A percentile compares a stretch with the other conserved stretches of the same genome.
These are phyloP conservation scores for Fusarium sulawesiense DNA, from an alignment of 2,329 filamentous ascomycete genomes.

Conservation along the genomic window DNA sequence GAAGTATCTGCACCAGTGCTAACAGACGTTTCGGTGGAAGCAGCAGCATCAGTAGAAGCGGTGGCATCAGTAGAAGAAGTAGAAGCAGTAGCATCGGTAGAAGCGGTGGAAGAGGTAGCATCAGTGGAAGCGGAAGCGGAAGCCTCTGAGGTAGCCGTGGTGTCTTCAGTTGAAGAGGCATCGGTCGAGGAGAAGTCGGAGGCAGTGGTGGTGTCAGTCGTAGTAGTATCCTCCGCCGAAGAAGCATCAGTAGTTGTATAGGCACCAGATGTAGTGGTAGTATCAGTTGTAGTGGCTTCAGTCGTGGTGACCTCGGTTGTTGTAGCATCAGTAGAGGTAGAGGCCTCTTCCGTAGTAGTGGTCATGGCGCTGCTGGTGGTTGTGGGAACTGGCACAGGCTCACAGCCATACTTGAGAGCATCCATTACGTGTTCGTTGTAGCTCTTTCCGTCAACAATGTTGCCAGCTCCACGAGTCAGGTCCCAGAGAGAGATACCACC, in stretches of 20 bases:
- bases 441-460: conserved; percentile 49
- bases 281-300: conserved; percentile 16
- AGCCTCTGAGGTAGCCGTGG: not conserved
- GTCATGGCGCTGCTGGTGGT: conserved; percentile 24
- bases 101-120: not conserved
- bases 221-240: not conserved
- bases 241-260: conserved; percentile 10
- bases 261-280: conserved; percentile 19
- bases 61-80: not conserved
- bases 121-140: not conserved
- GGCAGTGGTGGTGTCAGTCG: conserved; percentile 10
- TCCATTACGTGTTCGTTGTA: conserved; percentile 54
- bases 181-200: conserved; percentile 14
- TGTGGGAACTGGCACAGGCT: conserved; percentile 43
- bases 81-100: not conserved
- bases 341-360: conserved; percentile 23
- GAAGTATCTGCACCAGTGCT: conserved; percentile 32
- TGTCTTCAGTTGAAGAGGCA: conserved; percentile 5
- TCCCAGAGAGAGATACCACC: conserved; percentile 62
- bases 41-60: conserved; percentile 18
- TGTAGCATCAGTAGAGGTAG: conserved; percentile 11
- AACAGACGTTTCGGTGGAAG: conserved; percentile 25
- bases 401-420: conserved; percentile 54
- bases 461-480: conserved; percentile 50
- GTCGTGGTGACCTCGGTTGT: conserved; percentile 26